These are phyloP conservation scores for Aspergillus sp. DNA, from an alignment of 2,329 filamentous ascomycete genomes.

Conservation along the genomic window DNA sequence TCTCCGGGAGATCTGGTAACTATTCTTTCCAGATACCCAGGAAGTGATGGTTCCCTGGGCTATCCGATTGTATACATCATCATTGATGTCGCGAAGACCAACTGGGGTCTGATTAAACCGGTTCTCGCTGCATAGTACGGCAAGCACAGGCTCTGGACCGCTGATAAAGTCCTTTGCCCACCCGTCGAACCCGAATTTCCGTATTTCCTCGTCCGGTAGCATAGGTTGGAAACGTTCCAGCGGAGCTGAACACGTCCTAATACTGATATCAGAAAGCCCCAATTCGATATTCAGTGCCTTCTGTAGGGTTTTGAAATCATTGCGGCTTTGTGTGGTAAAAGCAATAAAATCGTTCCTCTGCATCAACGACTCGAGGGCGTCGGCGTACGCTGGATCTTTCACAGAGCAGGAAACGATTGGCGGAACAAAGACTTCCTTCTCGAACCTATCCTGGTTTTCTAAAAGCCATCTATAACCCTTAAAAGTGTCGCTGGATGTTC, in stretches of 20 bases:
- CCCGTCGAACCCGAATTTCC: constrained; percentile 60
- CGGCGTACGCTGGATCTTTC: constrained; percentile 60
- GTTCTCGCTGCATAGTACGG: constrained; percentile 74
- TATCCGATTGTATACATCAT: constrained; percentile 61
- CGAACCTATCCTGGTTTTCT: constrained; percentile 59
- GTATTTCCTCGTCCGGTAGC: constrained; percentile 49
- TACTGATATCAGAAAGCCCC: constrained; percentile 60
- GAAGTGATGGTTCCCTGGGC: constrained; percentile 50
- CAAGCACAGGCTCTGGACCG: constrained; percentile 73
- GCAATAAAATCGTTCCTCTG: constrained; percentile 46
- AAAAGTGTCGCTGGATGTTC: constrained; percentile 54
- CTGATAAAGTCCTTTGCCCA: constrained; percentile 71
- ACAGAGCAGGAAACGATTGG: constrained; percentile 72
- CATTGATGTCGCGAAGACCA: constrained; percentile 52
- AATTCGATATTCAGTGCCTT: constrained; percentile 55
- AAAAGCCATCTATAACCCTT: constrained; percentile 76
- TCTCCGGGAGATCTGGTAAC: constrained; percentile 60
- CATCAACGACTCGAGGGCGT: constrained; percentile 53
- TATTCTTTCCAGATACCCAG: constrained; percentile 62
- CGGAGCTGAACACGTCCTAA: constrained; percentile 54
- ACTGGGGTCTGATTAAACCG: constrained; percentile 62
- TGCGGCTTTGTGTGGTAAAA: constrained; percentile 66
- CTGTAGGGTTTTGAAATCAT: constrained; percentile 68
- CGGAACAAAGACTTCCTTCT: constrained; percentile 70
- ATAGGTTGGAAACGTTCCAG: constrained; percentile 50